Evolutionary conservation across 257 asterid genomes (phyloP).

Genomic region (Apocynum venetum): DNA sequence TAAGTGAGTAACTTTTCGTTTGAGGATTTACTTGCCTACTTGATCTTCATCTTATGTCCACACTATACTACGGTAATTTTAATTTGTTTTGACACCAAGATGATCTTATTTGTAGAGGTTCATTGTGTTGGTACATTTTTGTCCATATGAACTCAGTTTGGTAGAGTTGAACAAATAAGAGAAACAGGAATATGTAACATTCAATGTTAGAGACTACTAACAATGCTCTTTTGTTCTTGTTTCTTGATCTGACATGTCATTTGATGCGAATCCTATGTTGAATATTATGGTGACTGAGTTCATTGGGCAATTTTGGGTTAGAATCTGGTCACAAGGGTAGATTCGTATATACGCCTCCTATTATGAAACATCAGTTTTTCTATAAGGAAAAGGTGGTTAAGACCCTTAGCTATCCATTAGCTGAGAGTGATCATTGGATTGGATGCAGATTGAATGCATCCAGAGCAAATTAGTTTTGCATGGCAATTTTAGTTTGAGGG

Average conservation of each 20-base stretch:
- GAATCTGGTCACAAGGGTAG: neutral
- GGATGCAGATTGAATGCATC: neutral
- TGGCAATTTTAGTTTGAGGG: neutral
- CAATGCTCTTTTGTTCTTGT: neutral
- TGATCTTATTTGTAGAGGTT: neutral
- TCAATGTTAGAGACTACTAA: neutral
- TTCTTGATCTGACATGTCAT: neutral
- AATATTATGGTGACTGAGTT: neutral
- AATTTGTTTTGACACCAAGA: too few species aligned
- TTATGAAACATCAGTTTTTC: neutral
- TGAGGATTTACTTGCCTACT: neutral
- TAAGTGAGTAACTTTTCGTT: slow-evolving; percentile 47
- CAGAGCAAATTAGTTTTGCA: neutral
- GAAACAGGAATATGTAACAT: neutral
- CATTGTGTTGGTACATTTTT: too few species aligned
- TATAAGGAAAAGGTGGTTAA: neutral
- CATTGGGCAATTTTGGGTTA: neutral
- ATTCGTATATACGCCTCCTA: neutral
- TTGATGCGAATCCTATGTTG: neutral
- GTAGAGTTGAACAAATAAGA: neutral
- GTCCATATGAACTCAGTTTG: neutral
- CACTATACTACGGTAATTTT: neutral
- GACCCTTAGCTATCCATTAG: neutral
- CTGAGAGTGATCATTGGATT: neutral
- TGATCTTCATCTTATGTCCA: neutral